A percentile compares a stretch with the other conserved stretches of the same genome.
Conservation (phyloP, 2,329 filamentous ascomycete genomes). For the Arthrobotrys musiformis region DNA sequence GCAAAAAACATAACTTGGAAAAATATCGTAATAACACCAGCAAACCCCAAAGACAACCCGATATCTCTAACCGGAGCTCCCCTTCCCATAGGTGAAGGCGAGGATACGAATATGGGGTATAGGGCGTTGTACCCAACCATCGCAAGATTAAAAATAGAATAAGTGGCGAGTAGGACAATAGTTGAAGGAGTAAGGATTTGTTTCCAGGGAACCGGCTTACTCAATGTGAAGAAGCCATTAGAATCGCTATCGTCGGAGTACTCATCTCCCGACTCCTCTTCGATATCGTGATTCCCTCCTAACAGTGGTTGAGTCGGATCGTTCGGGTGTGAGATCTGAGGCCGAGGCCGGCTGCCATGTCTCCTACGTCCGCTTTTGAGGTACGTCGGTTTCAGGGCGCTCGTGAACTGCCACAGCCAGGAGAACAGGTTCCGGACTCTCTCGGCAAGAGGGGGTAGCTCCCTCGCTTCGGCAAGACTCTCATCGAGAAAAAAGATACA, state of each 20-base stretch:
- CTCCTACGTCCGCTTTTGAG: slow-evolving; percentile 9
- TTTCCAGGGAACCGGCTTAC: slow-evolving; percentile 45
- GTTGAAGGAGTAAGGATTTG: slow-evolving; percentile 80
- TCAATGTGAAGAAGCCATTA: slow-evolving; percentile 21
- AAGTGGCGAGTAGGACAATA: slow-evolving; percentile 81
- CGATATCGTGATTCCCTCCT: background rate
- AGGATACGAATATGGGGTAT: slow-evolving; percentile 90
- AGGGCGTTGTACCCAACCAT: slow-evolving; percentile 96
- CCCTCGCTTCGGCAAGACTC: slow-evolving; percentile 76
- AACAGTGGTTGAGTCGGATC: slow-evolving; percentile 31
- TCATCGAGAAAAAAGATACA: slow-evolving; percentile 87
- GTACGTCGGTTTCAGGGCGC: slow-evolving; percentile 35
- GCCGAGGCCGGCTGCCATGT: background rate
- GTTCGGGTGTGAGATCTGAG: background rate
- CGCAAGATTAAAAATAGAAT: slow-evolving; percentile 90
- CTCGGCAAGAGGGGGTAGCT: slow-evolving; percentile 71
- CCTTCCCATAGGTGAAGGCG: slow-evolving; percentile 78
- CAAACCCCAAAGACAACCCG: slow-evolving; percentile 83
- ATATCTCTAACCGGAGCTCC: slow-evolving; percentile 80
- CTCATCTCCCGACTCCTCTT: background rate
- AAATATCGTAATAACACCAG: slow-evolving; percentile 83
- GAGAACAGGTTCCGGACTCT: slow-evolving; percentile 72
- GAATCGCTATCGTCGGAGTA: slow-evolving; percentile 31
- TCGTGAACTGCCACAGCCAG: slow-evolving; percentile 75
- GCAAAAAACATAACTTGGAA: slow-evolving; percentile 91